Base-by-base conservation (phyloP, 2,329 filamentous ascomycete genomes). In the Leptoxyphium fumago region DNA sequence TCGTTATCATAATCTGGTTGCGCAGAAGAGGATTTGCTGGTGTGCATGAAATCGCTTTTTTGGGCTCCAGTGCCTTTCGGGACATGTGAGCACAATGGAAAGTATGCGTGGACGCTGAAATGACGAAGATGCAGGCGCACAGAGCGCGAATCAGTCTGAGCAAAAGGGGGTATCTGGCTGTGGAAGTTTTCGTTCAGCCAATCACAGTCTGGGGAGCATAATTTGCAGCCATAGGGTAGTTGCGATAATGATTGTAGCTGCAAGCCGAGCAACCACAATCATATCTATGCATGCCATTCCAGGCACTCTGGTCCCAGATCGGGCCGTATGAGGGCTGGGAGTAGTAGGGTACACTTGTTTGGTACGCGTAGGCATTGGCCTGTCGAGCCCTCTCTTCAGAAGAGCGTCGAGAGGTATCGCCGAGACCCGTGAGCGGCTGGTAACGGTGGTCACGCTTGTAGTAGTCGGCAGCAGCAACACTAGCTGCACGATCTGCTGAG, bases 131-230 rank as follows among this genome's bases (percentile, higher is more conserved):
- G 32, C 32, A 36, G 32, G 32, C 32, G 32, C 32, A 36, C 32
- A 15, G 15, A 36, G 32, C 32, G 32, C 32, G 15, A 15, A 26
- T 26, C 21, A 26, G 21, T 26, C 21, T 26, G 21, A 26, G 21
- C 21, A 26, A 26, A 26, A 26, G 21, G 21, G 21, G 21, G 7
- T 26, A 26, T 26, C 21, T 26, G 21, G 21, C 21, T 26, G 21
- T 26, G 21, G 21, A 26, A 7, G 7, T 26, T 26, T 26, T 58
- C 62, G 69, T 40, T 21, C 17, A 62, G n/a, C 59, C 59, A 51
- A 60, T 59, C 43, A 61, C 58, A n/a, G 59, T 56, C 50, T 61
- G 58, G 39, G 58, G 51, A 26, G 55, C 47, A 46, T 60, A 61
- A 46, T 51, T 50, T 8, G 58, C 53, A 29, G 54, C 48, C 50